Evolutionary conservation across 2,329 filamentous ascomycete species (phyloP), one percentile per base, ranked within the genome.

Genomic region (Ploettnerulaceae sp.): DNA sequence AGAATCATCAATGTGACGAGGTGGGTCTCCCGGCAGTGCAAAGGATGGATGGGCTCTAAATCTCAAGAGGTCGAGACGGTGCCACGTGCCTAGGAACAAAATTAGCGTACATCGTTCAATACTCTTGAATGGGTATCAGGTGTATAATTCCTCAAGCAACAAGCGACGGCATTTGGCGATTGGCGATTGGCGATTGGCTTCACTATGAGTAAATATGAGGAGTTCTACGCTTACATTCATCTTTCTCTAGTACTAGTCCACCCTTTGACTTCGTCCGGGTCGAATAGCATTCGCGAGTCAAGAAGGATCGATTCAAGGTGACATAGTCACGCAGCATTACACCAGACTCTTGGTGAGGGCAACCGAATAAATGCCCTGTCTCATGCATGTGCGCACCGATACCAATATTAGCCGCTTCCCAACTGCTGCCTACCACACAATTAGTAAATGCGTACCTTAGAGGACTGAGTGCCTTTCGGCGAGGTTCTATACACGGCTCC

Each of bases 351-450:
- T 94, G 89, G 62, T 94, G 87, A 7, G 89, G 88, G 56, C 88
- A 94, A 39, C 91, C 91, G 56, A 97, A 86, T 17, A 95, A 67
- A 67, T 95, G 91, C 3, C 91, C 91, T 0, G 85, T 85, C 67
- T 96, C 89, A 65, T 95, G 91, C 37, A 97, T 67, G 66, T 97
- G 91, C 7, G 89, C 90, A 6, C 91, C 91, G 54, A 97, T 94
- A 22, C 90, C 90, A 51, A 95, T 85, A 58, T 91, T 95, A 20
- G 88, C 89, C n/a, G 89, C 82, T 65, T 97, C 91, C 91, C 91
- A 97, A 36, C 82, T 93, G 62, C 87, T 95, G 18, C 90, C 43
- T 39, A 11, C 6, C 25, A 26, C 33, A 5, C 18, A 18, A 20
- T 46, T 46, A 46, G 43, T 15, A 33, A n/a, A 7, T n/a, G n/a